phyloP scores from a whole-genome alignment of 176 grass and related monocot genomes.

The Dendrocalamus sinicus region DNA sequence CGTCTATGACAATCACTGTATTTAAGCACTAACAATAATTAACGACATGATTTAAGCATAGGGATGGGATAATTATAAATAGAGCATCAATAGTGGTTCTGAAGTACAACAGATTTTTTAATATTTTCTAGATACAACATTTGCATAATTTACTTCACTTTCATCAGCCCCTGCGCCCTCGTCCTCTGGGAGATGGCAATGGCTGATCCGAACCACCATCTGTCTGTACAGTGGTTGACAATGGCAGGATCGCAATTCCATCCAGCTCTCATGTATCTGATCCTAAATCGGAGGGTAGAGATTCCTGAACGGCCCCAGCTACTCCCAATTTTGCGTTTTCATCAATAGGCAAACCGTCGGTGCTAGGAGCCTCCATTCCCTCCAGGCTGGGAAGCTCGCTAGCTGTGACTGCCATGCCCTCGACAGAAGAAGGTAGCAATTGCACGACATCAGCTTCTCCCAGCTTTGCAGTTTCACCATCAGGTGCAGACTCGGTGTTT shows the following conservation, averaged over 20 bases:
- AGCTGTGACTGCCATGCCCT: background rate
- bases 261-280: background rate
- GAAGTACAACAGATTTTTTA: conserved; percentile 20
- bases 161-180: background rate
- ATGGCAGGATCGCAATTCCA: background rate
- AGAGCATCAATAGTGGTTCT: background rate
- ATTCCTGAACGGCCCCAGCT: background rate
- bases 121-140: conserved; percentile 34
- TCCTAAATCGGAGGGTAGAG: background rate
- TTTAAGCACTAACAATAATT: background rate
- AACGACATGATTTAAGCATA: background rate
- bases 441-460: conserved; percentile 7
- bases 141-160: conserved; percentile 31
- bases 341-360: background rate
- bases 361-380: background rate
- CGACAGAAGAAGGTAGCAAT: background rate
- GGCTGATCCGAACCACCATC: background rate
- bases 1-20: background rate
- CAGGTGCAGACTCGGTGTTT: background rate
- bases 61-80: conserved; percentile 13
- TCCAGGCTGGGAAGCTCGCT: conserved; percentile 19
- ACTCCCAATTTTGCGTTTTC: background rate
- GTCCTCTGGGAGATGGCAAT: conserved; percentile 8
- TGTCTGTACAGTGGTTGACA: background rate
- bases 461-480: conserved; percentile 4